A percentile compares a stretch with the other conserved stretches of the same genome.
Evolutionary conservation across 2,329 filamentous ascomycete genomes (phyloP).

Genomic region (Plectosphaerella sp.): DNA sequence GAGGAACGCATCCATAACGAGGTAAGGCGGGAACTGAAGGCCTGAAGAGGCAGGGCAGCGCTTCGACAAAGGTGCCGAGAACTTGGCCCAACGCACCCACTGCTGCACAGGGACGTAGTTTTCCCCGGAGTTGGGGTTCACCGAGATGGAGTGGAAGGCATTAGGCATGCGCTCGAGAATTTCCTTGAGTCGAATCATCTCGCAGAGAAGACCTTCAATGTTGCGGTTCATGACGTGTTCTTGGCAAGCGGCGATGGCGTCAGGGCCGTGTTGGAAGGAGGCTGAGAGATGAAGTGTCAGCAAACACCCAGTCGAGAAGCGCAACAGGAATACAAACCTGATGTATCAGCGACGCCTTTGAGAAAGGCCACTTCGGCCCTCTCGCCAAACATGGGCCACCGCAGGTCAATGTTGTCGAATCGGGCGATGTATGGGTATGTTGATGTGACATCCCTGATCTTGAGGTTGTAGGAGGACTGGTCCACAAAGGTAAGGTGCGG

Average conservation of each 20-base stretch:
- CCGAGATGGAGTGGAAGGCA: slow-evolving; percentile 49
- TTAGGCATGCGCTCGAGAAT: slow-evolving; percentile 49
- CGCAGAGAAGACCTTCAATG: slow-evolving; percentile 42
- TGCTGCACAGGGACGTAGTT: slow-evolving; percentile 43
- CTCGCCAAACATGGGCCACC: slow-evolving; percentile 51
- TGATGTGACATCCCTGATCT: slow-evolving; percentile 42
- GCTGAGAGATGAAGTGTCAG: slow-evolving; percentile 14
- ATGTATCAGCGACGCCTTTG: slow-evolving; percentile 43
- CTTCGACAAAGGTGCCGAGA: slow-evolving; percentile 44
- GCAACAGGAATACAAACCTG: slow-evolving; percentile 3
- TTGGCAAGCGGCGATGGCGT: slow-evolving; percentile 47
- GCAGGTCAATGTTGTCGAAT: slow-evolving; percentile 49
- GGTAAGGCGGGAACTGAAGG: slow-evolving; percentile 46
- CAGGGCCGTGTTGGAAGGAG: slow-evolving; percentile 45
- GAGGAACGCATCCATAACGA: slow-evolving; percentile 52
- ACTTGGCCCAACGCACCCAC: slow-evolving; percentile 47
- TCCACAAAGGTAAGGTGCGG: slow-evolving; percentile 50
- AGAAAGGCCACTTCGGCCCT: slow-evolving; percentile 46
- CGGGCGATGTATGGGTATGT: slow-evolving; percentile 44
- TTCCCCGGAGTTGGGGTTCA: slow-evolving; percentile 46
- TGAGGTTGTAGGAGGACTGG: slow-evolving; percentile 49
- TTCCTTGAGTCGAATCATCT: slow-evolving; percentile 47
- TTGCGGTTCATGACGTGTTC: slow-evolving; percentile 50
- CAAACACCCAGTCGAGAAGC: too few relatives aligned
- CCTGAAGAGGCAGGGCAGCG: slow-evolving; percentile 46